These are phyloP conservation scores for Pachysandra terminalis DNA, from an alignment of 164 flowering plant genomes.

Conservation along the genomic window DNA sequence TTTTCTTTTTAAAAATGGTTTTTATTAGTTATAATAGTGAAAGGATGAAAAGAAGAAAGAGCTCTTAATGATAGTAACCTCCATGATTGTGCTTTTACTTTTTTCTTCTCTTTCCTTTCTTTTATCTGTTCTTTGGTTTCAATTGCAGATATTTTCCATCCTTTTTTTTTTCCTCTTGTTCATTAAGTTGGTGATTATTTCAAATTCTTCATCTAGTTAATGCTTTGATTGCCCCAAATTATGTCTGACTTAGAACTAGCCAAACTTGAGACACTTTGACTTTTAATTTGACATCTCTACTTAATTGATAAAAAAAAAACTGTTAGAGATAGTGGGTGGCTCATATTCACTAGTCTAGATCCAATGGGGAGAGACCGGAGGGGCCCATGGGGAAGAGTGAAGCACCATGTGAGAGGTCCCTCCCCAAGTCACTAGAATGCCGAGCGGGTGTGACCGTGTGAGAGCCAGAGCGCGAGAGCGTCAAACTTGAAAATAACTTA, in stretches of 20 bases:
- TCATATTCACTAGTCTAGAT: too few relatives aligned
- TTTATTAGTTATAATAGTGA: too few relatives aligned
- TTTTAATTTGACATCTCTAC: not conserved
- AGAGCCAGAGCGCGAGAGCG: too few relatives aligned
- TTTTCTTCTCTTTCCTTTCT: too few relatives aligned
- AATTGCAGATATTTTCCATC: not conserved
- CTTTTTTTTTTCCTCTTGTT: not conserved
- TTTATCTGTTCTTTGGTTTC: not conserved
- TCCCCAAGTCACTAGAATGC: too few relatives aligned
- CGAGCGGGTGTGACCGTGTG: too few relatives aligned
- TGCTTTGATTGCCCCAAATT: not conserved
- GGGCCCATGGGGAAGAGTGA: too few relatives aligned
- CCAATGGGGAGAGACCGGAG: too few relatives aligned
- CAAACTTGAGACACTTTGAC: too few relatives aligned
- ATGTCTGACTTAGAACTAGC: not conserved
- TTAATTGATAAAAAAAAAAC: not conserved
- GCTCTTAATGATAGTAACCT: not conserved
- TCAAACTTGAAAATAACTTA: too few relatives aligned
- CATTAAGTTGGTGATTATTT: not conserved
- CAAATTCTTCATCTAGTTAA: not conserved
- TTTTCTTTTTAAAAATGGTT: constrained; percentile 3
- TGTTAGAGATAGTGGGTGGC: too few relatives aligned
- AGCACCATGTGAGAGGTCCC: too few relatives aligned
- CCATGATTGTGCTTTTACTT: not conserved
- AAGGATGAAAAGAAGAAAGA: not conserved